Conservation (phyloP, 73 alveolate species). For the Paramecium primaurelia region DNA sequence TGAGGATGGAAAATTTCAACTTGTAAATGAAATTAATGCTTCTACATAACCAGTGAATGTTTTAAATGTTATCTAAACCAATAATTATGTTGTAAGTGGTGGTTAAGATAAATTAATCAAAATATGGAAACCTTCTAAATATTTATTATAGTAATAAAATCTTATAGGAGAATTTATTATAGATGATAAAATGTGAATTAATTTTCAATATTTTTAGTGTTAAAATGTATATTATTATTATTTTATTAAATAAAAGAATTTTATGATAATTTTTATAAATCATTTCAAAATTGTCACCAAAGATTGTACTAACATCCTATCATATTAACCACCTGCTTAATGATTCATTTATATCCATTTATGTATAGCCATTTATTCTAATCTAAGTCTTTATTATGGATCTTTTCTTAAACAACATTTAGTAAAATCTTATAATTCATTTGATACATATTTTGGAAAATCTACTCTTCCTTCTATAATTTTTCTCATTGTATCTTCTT, state of each 20-base stretch:
- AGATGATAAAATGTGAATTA: background rate
- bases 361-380: slow-evolving; percentile 25
- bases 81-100: background rate
- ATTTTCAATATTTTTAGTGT: background rate
- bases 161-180: background rate
- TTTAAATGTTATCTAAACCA: background rate
- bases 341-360: background rate
- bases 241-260: background rate
- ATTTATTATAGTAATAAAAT: background rate
- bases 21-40: background rate
- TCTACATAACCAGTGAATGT: background rate
- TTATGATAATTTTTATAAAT: background rate
- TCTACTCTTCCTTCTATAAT: slow-evolving; percentile 54
- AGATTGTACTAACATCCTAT: background rate
- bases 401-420: slow-evolving; percentile 27
- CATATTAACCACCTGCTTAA: slow-evolving; percentile 16
- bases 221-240: background rate
- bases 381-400: slow-evolving; percentile 3
- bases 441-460: slow-evolving; percentile 37
- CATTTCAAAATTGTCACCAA: slow-evolving; percentile 2
- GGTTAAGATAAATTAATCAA: background rate
- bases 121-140: background rate
- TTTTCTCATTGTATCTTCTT: slow-evolving; percentile 59
- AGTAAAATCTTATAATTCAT: slow-evolving; percentile 8
- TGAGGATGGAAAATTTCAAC: background rate